phyloP scores from a whole-genome alignment of 2,329 filamentous ascomycete species.

The Intubia oerlemansii region DNA sequence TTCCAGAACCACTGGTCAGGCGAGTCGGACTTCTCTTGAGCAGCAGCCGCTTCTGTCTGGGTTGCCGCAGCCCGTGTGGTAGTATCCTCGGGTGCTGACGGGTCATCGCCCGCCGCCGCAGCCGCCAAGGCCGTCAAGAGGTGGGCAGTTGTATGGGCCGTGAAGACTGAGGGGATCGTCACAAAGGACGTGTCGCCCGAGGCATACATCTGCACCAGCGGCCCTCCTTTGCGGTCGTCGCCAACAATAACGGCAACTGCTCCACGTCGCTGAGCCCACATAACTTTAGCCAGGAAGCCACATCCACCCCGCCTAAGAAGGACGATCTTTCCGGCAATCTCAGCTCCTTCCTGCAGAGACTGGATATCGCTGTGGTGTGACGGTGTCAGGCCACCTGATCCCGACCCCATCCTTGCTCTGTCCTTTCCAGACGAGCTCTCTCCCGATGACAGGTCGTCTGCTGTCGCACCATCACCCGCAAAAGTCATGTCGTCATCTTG shows the following conservation, averaged over 20 bases:
- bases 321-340: slow-evolving; percentile 85
- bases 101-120: slow-evolving; percentile 1
- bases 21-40: slow-evolving; percentile 1
- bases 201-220: slow-evolving; percentile 95
- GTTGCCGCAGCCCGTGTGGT: slow-evolving; percentile 1
- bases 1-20: slow-evolving; percentile 5
- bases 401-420: too few relatives aligned
- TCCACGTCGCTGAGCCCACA: slow-evolving; percentile 86
- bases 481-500: too few relatives aligned
- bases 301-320: slow-evolving; percentile 82
- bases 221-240: slow-evolving; percentile 74
- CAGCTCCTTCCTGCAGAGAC: slow-evolving; percentile 72
- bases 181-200: slow-evolving; percentile 87
- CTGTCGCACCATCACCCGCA: too few relatives aligned
- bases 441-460: too few relatives aligned
- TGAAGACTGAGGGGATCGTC: slow-evolving; percentile 86
- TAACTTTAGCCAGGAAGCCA: slow-evolving; percentile 90
- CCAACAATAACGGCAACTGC: slow-evolving; percentile 83
- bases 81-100: neutral
- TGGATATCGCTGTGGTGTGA: slow-evolving; percentile 80
- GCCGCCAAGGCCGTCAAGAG: slow-evolving; percentile 27
- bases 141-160: slow-evolving; percentile 83
- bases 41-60: too few relatives aligned
- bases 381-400: too few relatives aligned
- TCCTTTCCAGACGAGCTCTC: too few relatives aligned